These are phyloP conservation scores for Boletus insuetus DNA, from an alignment of 768 basidiomycete genomes.

Conservation along the genomic window DNA sequence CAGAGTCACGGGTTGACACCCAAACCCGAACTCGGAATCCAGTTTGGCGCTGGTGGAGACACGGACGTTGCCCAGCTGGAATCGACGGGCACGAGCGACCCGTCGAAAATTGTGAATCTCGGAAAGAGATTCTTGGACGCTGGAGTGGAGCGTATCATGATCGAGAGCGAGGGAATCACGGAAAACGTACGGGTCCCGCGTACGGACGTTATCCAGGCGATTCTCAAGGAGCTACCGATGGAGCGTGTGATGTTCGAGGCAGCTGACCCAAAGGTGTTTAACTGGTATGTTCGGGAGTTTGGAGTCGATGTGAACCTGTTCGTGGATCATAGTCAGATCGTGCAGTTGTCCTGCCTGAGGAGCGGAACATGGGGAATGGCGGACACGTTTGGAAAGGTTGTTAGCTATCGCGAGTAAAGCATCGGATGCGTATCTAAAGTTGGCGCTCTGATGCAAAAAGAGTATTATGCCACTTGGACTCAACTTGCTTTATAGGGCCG, in stretches of 20 bases:
- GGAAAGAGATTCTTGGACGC: conserved; percentile 41
- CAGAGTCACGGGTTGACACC: conserved; percentile 39
- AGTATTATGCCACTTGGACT: no score
- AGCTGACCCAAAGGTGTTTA: conserved; percentile 44
- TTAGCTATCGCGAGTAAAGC: conserved; percentile 35
- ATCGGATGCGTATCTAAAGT: no score
- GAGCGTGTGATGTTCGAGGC: conserved; percentile 48
- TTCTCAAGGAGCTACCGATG: conserved; percentile 38
- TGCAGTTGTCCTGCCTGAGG: conserved; percentile 43
- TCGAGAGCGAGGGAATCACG: conserved; percentile 46
- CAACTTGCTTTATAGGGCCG: no score
- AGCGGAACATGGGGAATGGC: conserved; percentile 47
- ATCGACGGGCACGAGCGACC: conserved; percentile 32
- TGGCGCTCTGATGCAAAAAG: no score
- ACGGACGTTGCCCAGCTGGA: conserved; percentile 38
- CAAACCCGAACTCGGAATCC: conserved; percentile 46
- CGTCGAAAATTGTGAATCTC: conserved; percentile 33
- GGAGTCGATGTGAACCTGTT: conserved; percentile 42
- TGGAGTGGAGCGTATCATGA: conserved; percentile 45
- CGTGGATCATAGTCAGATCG: conserved; percentile 44
- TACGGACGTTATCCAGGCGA: conserved; percentile 42
- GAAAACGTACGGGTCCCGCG: conserved; percentile 43
- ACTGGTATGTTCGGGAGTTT: conserved; percentile 45
- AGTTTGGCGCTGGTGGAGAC: conserved; percentile 46
- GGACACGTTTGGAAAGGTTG: conserved; percentile 41